phyloP scores from a whole-genome alignment of 2,329 filamentous ascomycete species.

The Cryphonectria nitschkei region DNA sequence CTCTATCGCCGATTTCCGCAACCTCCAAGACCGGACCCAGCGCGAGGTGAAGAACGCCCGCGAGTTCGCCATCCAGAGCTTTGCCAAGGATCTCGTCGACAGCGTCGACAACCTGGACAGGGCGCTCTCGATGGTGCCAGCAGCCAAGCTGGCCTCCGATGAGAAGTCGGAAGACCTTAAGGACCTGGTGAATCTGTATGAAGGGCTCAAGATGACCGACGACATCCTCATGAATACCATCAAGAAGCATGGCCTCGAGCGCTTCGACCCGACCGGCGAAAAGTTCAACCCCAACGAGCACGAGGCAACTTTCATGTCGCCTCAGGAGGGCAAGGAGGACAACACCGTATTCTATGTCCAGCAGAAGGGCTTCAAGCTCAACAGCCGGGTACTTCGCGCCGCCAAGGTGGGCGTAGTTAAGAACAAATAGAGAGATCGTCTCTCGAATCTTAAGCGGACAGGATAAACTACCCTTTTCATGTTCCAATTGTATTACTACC shows the following conservation, averaged over 20 bases:
- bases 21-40: conserved; percentile 91
- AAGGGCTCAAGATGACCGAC: conserved; percentile 95
- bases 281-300: conserved; percentile 97
- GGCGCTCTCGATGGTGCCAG: conserved; percentile 77
- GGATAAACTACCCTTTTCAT: conserved; percentile 6
- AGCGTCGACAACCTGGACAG: conserved; percentile 97
- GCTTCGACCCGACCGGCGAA: conserved; percentile 80
- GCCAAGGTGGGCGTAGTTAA: conserved; percentile 97
- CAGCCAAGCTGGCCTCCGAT: conserved; percentile 66
- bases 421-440: conserved; percentile 57
- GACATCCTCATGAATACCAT: conserved; percentile 83
- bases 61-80: conserved; percentile 94
- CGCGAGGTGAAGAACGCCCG: conserved; percentile 86
- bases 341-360: conserved; percentile 90
- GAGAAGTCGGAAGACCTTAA: conserved; percentile 59
- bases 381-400: conserved; percentile 85
- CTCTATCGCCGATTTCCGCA: conserved; percentile 94
- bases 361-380: conserved; percentile 94
- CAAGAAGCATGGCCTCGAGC: conserved; percentile 90
- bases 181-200: conserved; percentile 80
- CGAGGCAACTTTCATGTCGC: conserved; percentile 94
- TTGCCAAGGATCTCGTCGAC: conserved; percentile 93
- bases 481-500: conserved; percentile 26
- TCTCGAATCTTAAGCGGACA: not conserved
- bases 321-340: conserved; percentile 84